Evolutionary conservation across 192 early-diverging fungal genomes (phyloP).

Genomic region (Thoreauomyces humboldtii): DNA sequence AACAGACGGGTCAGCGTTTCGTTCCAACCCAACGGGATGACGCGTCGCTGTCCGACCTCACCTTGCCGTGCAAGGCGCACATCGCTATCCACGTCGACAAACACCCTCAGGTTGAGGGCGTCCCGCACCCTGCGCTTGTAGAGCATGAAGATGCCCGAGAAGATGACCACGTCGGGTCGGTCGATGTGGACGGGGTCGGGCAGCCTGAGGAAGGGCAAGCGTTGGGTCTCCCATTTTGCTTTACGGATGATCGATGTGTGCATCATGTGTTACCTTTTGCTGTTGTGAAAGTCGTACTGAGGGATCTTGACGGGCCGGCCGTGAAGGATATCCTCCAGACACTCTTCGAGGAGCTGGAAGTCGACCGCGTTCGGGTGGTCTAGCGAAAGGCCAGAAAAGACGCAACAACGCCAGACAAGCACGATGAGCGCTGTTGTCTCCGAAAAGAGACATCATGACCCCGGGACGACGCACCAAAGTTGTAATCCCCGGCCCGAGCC

Average conservation of each 20-base stretch:
- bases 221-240: too few species aligned
- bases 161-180: slow-evolving; percentile 65
- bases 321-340: slow-evolving; percentile 48
- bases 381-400: too few species aligned
- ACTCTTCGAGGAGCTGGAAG: slow-evolving; percentile 61
- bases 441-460: not conserved
- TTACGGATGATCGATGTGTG: not conserved
- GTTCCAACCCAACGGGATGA: not conserved
- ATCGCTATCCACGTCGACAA: slow-evolving; percentile 84
- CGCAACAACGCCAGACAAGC: too few species aligned
- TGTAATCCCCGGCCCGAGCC: slow-evolving; percentile 30
- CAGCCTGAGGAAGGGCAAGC: too few species aligned
- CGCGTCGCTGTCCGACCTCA: too few species aligned
- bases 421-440: too few species aligned
- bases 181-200: slow-evolving; percentile 16
- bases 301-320: slow-evolving; percentile 58
- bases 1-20: not conserved
- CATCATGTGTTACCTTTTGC: slow-evolving; percentile 33
- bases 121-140: slow-evolving; percentile 68
- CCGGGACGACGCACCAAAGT: slow-evolving; percentile 35
- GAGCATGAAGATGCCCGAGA: slow-evolving; percentile 77
- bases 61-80: slow-evolving; percentile 55
- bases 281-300: slow-evolving; percentile 57
- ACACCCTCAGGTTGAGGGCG: slow-evolving; percentile 69
- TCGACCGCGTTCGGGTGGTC: slow-evolving; percentile 69